These are phyloP conservation scores for Drosera spatulata DNA, from an alignment of 179 eudicot genomes.

Conservation along the genomic window DNA sequence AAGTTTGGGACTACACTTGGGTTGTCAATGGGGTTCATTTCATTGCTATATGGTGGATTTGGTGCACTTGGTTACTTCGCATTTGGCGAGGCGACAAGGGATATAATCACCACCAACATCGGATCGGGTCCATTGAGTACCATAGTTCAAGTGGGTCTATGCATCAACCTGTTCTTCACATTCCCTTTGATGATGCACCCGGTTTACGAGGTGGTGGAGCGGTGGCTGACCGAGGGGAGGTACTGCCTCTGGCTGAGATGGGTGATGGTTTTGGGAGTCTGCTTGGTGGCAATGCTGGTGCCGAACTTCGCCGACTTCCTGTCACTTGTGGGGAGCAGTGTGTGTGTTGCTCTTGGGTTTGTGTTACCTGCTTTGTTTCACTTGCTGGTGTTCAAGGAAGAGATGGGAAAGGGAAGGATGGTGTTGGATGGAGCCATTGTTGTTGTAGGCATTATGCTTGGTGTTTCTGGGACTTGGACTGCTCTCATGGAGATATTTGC, in stretches of 20 bases:
- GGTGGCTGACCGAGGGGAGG: conserved; percentile 48
- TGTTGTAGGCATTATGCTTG: conserved; percentile 52
- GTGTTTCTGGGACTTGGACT: conserved; percentile 67
- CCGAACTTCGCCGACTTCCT: conserved; percentile 94
- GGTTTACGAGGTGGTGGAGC: conserved; percentile 83
- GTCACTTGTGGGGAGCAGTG: conserved; percentile 95
- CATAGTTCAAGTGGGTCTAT: conserved; percentile 66
- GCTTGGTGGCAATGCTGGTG: conserved; percentile 58
- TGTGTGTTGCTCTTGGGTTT: conserved; percentile 73
- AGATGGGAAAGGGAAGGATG: conserved; percentile 31
- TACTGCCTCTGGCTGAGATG: conserved; percentile 82
- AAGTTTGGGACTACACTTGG: conserved; percentile 54
- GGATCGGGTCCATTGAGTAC: conserved; percentile 68
- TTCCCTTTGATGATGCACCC: conserved; percentile 99
- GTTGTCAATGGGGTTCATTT: conserved; percentile 53
- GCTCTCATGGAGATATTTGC: conserved; percentile 42
- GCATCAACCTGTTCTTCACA: conserved; percentile 72
- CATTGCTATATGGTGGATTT: conserved; percentile 56
- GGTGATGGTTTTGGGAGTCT: conserved; percentile 50
- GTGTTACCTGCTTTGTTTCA: conserved; percentile 90
- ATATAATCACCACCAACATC: conserved; percentile 78
- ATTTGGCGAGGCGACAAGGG: conserved; percentile 70
- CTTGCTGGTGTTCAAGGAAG: conserved; percentile 52
- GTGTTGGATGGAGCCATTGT: conserved; percentile 39
- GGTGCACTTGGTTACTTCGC: conserved; percentile 86